phyloP scores from a whole-genome alignment of 441 rosid genomes.

The Theobroma grandiflorum region DNA sequence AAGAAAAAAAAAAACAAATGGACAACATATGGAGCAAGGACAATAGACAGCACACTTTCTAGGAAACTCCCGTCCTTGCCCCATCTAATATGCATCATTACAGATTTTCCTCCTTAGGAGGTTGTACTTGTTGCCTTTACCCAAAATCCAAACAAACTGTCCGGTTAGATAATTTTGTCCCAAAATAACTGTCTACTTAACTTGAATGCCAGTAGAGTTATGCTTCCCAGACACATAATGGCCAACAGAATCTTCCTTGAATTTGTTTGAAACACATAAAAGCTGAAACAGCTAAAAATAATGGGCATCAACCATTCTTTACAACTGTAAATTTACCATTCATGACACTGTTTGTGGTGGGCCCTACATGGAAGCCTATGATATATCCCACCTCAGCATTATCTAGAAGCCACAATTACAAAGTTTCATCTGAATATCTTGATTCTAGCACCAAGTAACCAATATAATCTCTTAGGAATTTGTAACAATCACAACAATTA shows the following conservation, averaged over 20 bases:
- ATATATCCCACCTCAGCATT: background rate
- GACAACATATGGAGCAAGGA: background rate
- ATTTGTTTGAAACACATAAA: slow-evolving; percentile 20
- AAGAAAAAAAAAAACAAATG: background rate
- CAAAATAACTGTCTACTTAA: background rate
- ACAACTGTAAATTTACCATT: background rate
- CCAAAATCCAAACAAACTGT: background rate
- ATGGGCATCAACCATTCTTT: background rate
- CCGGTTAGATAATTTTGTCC: background rate
- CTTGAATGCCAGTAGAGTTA: slow-evolving; percentile 8
- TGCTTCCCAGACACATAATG: background rate
- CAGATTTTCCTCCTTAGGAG: slow-evolving; percentile 13
- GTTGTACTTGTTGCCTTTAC: background rate
- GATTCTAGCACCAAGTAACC: background rate
- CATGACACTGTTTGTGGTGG: slow-evolving; percentile 13
- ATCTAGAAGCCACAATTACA: background rate
- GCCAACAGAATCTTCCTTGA: slow-evolving; percentile 18
- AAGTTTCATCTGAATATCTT: slow-evolving; percentile 5
- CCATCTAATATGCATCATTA: slow-evolving; percentile 24
- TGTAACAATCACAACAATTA: background rate
- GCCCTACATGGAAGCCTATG: background rate
- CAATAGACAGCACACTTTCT: slow-evolving; percentile 30
- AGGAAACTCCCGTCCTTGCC: slow-evolving; percentile 30
- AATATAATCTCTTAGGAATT: slow-evolving; percentile 6
- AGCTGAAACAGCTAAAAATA: background rate